Evolutionary conservation across 345 rosid species (phyloP).

Genomic region (Microthlaspi erraticum): DNA sequence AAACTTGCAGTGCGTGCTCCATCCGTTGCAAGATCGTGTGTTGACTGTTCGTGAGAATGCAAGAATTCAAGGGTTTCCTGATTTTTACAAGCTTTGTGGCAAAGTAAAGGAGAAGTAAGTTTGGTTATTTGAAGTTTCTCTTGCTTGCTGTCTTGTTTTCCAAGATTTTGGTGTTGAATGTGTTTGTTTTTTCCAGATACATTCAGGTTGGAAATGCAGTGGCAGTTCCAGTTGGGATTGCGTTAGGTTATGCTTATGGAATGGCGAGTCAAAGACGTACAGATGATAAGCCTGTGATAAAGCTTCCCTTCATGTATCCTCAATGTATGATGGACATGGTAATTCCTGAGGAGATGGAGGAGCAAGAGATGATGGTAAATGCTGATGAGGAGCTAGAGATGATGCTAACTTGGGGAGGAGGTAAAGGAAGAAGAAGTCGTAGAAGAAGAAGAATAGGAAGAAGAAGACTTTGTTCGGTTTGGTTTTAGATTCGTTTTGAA

Average conservation of each 20-base stretch:
- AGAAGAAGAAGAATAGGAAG: no score
- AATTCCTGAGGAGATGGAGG: no score
- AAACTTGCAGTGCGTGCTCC: constrained; percentile 35
- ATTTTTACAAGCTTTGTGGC: constrained; percentile 50
- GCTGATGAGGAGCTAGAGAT: no score
- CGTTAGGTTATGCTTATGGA: constrained; percentile 47
- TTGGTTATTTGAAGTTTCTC: neutral
- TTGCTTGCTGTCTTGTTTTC: constrained; percentile 1
- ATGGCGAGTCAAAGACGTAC: constrained; percentile 38
- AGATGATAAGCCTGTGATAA: no score
- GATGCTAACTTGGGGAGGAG: no score
- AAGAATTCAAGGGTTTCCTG: constrained; percentile 57
- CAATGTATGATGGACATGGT: no score
- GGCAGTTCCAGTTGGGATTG: constrained; percentile 49
- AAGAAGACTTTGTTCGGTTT: no score
- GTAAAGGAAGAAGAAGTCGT: no score
- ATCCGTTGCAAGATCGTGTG: constrained; percentile 56
- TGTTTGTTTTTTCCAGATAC: constrained; percentile 40
- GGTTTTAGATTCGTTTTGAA: no score
- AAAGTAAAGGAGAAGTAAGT: constrained; percentile 49
- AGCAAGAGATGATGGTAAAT: no score
- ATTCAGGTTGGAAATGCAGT: constrained; percentile 54
- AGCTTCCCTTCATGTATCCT: no score
- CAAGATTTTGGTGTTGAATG: neutral
- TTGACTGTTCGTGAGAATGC: constrained; percentile 55